These are phyloP conservation scores for Alternaria burnsii DNA, from an alignment of 2,329 filamentous ascomycete genomes.

Conservation along the genomic window DNA sequence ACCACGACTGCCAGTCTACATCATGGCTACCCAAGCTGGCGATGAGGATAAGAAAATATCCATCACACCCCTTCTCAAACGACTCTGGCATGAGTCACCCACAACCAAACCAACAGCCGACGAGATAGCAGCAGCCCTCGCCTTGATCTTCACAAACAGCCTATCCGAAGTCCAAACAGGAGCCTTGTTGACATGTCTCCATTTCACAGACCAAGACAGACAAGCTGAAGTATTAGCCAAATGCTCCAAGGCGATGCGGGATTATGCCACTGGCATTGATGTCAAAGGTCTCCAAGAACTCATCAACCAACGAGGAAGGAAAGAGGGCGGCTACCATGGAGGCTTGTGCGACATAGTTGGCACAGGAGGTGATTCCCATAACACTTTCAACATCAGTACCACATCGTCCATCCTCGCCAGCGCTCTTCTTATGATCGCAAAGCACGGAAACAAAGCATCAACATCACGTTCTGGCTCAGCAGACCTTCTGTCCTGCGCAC, in stretches of 20 bases:
- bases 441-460: slow-evolving; percentile 95
- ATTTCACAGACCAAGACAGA: slow-evolving; percentile 88
- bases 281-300: slow-evolving; percentile 67
- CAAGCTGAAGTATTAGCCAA: slow-evolving; percentile 85
- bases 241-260: slow-evolving; percentile 84
- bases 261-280: slow-evolving; percentile 78
- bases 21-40: slow-evolving; percentile 36
- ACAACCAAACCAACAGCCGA: slow-evolving; percentile 65
- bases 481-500: slow-evolving; percentile 82
- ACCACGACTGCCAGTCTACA: slow-evolving; percentile 12
- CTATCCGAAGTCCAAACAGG: slow-evolving; percentile 89
- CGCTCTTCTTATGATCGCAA: slow-evolving; percentile 82
- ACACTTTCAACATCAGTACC: slow-evolving; percentile 98
- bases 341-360: slow-evolving; percentile 96
- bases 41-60: slow-evolving; percentile 51
- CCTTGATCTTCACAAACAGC: slow-evolving; percentile 88
- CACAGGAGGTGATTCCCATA: slow-evolving; percentile 94
- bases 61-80: slow-evolving; percentile 76
- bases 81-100: slow-evolving; percentile 69
- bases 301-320: slow-evolving; percentile 67
- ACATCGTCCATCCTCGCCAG: slow-evolving; percentile 93
- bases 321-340: slow-evolving; percentile 79
- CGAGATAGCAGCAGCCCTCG: slow-evolving; percentile 89
- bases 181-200: slow-evolving; percentile 86
- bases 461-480: slow-evolving; percentile 96